Percentiles rank a stretch among this genome's conserved stretches.
Evolutionary conservation across 108 stramenopile genomes (phyloP).

Genomic region (Nannochloropsis salina): DNA sequence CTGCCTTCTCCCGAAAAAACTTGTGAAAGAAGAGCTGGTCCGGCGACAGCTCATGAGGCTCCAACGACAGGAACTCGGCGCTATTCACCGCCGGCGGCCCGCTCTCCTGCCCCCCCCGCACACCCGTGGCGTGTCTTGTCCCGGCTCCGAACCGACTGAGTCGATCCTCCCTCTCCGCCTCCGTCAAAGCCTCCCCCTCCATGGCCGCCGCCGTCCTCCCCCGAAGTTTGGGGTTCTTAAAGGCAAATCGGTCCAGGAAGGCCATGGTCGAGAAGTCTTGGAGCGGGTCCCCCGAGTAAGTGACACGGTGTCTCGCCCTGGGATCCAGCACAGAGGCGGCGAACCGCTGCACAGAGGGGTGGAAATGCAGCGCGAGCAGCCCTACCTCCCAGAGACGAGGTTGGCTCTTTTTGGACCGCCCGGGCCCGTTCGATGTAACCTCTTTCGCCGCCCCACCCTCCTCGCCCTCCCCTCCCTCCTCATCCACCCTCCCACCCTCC

Average conservation of each 20-base stretch:
- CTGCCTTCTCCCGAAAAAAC: slow-evolving; percentile 74
- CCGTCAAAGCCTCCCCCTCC: slow-evolving; percentile 49
- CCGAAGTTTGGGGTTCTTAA: slow-evolving; percentile 82
- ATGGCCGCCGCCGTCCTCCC: slow-evolving; percentile 45
- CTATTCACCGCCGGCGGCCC: slow-evolving; percentile 62
- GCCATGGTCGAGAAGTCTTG: slow-evolving; percentile 79
- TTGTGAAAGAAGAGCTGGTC: slow-evolving; percentile 84
- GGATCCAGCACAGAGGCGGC: slow-evolving; percentile 52
- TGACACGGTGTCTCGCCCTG: slow-evolving; percentile 40
- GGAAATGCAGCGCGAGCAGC: slow-evolving; percentile 73
- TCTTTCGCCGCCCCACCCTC: neutral
- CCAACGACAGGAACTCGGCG: slow-evolving; percentile 60
- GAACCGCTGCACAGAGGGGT: slow-evolving; percentile 88
- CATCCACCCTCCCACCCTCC: neutral
- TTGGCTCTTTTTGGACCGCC: neutral
- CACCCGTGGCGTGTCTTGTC: neutral
- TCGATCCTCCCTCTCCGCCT: slow-evolving; percentile 60
- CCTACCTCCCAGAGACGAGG: slow-evolving; percentile 72
- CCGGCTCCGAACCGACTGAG: slow-evolving; percentile 31
- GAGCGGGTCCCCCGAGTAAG: slow-evolving; percentile 86
- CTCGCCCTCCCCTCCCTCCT: neutral
- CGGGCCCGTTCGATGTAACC: neutral
- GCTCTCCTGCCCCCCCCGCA: neutral
- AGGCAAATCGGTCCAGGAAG: slow-evolving; percentile 97
- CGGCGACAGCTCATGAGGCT: slow-evolving; percentile 53